Evolutionary conservation across 192 early-diverging fungal genomes (phyloP), one percentile per base, ranked within the genome.

Genomic region (Rhizophagus clarus): DNA sequence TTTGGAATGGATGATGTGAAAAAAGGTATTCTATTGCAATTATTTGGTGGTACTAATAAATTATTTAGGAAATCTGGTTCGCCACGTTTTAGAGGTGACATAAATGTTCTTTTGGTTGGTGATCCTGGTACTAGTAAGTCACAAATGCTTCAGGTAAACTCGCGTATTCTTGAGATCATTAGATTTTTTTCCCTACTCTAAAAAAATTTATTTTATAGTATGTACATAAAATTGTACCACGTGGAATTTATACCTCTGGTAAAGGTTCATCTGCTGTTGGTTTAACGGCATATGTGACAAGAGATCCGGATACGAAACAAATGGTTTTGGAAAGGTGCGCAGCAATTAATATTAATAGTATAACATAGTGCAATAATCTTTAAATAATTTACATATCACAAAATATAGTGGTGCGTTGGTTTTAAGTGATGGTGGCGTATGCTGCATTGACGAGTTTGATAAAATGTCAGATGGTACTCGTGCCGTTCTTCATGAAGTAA

Each of bases 381-480:
- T 17, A 29, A 73, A 31, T 28, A 49, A 49, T 49, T 9, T 12
- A 24, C 28, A 64, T 29, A n/a, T n/a, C n/a, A n/a, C n/a, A 66
- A 11, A 17, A 14, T 40, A 26, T 56, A 92, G 95, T 82, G 97
- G 97, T 86, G 97, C 97, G 1, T 84, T 99, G 51, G 97, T 99
- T 12, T 87, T 99, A 49, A 93, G 92, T 80, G 97, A 99, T 85
- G 96, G 95, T 67, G 97, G 97, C 78, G 87, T 99, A 14, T 99
- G 97, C 80, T 96, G 95, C 82, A 99, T 99, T 81, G 97, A 99
- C 85, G 97, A 99, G 86, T 99, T 99, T 90, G 97, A 98, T 87
- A 99, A 98, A 84, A 99, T 99, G 96, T 94, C 93, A 9, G 97
- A 99, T 72, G 83, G 95, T 12, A 96, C 96, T 11, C 91, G 97